Conservation (phyloP, 208 protist species). For the Lotmaria passim region DNA sequence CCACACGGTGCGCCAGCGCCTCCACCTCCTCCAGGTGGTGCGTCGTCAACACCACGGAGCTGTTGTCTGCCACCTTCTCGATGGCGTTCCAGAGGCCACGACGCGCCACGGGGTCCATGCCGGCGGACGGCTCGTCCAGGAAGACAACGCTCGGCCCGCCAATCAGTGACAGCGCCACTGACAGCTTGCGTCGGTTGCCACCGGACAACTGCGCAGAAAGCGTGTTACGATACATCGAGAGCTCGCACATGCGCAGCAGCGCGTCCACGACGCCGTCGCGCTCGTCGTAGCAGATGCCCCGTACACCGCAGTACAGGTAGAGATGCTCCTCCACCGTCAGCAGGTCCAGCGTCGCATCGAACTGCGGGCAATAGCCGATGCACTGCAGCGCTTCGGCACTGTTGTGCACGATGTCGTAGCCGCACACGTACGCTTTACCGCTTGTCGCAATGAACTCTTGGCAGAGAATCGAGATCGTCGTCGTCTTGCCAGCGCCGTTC, state of each 20-base stretch:
- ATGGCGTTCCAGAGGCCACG: slow-evolving; percentile 74
- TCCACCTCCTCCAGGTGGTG: slow-evolving; percentile 95
- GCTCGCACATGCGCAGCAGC: slow-evolving; percentile 39
- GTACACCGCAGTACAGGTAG: slow-evolving; percentile 37
- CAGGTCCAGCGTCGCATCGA: slow-evolving; percentile 92
- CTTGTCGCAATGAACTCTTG: slow-evolving; percentile 75
- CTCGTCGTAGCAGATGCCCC: slow-evolving; percentile 37
- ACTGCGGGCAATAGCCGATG: slow-evolving; percentile 97
- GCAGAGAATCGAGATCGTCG: slow-evolving; percentile 81
- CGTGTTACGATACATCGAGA: slow-evolving; percentile 35
- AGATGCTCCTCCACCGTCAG: slow-evolving; percentile 95
- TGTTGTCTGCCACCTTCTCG: slow-evolving; percentile 57
- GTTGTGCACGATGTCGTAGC: slow-evolving; percentile 59
- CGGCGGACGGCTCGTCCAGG: slow-evolving; percentile 75
- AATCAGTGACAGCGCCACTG: slow-evolving; percentile 67
- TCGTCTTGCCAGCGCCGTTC: slow-evolving; percentile 92
- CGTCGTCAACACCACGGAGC: slow-evolving; percentile 89
- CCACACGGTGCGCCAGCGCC: slow-evolving; percentile 72
- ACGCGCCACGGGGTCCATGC: slow-evolving; percentile 70
- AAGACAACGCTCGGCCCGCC: slow-evolving; percentile 62
- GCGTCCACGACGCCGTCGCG: slow-evolving; percentile 34
- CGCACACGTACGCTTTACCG: slow-evolving; percentile 69
- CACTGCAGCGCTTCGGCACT: slow-evolving; percentile 53
- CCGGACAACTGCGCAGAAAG: slow-evolving; percentile 43
- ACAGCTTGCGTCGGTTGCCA: slow-evolving; percentile 84